Conservation (phyloP, 2,329 filamentous ascomycete genomes). For the Sporothrix sp. region DNA sequence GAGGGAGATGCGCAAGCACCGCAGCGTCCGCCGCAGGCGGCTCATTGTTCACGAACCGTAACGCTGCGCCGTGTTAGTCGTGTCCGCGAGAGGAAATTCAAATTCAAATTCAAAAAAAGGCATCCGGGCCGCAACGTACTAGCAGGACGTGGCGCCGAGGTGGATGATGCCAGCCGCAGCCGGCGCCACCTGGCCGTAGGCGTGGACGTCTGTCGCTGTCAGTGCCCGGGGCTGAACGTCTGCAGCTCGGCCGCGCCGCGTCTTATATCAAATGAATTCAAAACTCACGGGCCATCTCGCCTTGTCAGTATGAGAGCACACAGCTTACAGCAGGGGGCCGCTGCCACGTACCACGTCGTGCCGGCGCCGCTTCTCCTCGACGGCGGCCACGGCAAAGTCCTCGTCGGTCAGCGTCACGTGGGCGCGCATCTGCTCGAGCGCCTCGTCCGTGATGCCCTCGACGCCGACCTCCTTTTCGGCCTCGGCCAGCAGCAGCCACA, state of each 20-base stretch:
- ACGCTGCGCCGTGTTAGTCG: conserved; percentile 8
- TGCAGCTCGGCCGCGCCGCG: too few species aligned
- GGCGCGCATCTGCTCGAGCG: conserved; percentile 66
- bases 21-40: too few species aligned
- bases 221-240: too few species aligned
- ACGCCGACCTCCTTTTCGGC: conserved; percentile 73
- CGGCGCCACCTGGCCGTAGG: conserved; percentile 63
- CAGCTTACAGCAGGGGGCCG: too few species aligned
- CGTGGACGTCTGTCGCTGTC: conserved; percentile 50
- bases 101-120: too few species aligned
- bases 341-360: conserved; percentile 35
- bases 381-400: conserved; percentile 63
- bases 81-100: background rate
- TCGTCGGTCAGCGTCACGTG: conserved; percentile 35
- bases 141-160: conserved; percentile 53
- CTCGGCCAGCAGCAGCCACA: conserved; percentile 81
- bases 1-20: too few species aligned
- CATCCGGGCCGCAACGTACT: conserved; percentile 9
- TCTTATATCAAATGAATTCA: too few species aligned
- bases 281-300: conserved; percentile 18
- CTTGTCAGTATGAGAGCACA: background rate
- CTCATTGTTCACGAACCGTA: background rate
- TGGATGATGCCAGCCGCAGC: conserved; percentile 78
- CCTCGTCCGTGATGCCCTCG: conserved; percentile 57
- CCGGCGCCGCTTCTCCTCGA: conserved; percentile 64